These are phyloP conservation scores for Rhododendron vialii DNA, from an alignment of 148 eudicot genomes.

Conservation along the genomic window DNA sequence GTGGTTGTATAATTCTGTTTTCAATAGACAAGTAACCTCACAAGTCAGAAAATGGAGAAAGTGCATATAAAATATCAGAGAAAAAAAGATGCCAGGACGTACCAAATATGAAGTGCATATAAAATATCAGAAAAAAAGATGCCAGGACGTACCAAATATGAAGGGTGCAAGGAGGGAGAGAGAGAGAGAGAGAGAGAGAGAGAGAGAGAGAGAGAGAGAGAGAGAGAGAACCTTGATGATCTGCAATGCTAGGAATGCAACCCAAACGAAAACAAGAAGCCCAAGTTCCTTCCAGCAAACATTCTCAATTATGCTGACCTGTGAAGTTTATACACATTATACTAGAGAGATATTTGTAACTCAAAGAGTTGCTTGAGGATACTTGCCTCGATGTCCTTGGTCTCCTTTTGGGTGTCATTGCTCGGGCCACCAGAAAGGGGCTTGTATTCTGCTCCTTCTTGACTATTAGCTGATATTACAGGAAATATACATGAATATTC, in stretches of 20 bases:
- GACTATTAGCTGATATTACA: slow-evolving; percentile 35
- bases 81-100: background rate
- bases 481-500: background rate
- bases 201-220: background rate
- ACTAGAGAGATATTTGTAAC: background rate
- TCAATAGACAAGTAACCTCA: background rate
- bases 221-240: slow-evolving; percentile 49
- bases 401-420: slow-evolving; percentile 17
- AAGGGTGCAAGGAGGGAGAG: background rate
- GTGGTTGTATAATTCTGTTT: slow-evolving; percentile 56
- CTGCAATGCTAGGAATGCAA: slow-evolving; percentile 69
- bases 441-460: slow-evolving; percentile 59
- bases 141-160: background rate
- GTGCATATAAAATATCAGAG: background rate
- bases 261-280: slow-evolving; percentile 78
- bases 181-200: background rate
- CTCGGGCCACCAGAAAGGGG: slow-evolving; percentile 71
- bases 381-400: slow-evolving; percentile 33
- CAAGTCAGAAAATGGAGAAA: background rate
- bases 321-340: slow-evolving; percentile 15
- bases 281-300: slow-evolving; percentile 84
- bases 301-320: slow-evolving; percentile 65
- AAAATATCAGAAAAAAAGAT: background rate
- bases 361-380: background rate
- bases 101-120: background rate